Evolutionary conservation across 176 grass and related monocot species (phyloP).

Genomic region (Musa beccarii): DNA sequence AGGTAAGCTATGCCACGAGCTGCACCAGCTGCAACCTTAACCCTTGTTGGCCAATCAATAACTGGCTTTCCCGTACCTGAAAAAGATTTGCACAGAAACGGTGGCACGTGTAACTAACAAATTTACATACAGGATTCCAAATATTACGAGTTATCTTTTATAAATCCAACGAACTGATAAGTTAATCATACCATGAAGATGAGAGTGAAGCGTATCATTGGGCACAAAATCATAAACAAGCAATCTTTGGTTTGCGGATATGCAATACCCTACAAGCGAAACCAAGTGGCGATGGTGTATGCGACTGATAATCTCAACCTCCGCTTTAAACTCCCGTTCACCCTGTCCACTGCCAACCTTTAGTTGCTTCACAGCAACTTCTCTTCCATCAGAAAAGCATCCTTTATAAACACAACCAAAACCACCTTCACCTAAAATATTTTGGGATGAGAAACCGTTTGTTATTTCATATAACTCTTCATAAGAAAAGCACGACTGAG

Average conservation of each 20-base stretch:
- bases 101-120: not conserved
- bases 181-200: slow-evolving; percentile 28
- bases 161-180: not conserved
- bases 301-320: slow-evolving; percentile 33
- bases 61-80: slow-evolving; percentile 15
- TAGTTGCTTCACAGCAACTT: slow-evolving; percentile 25
- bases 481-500: slow-evolving; percentile 30
- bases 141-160: not conserved
- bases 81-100: not conserved
- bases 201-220: slow-evolving; percentile 27
- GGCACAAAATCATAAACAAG: slow-evolving; percentile 36
- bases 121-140: not conserved
- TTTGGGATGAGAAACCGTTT: slow-evolving; percentile 24
- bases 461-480: slow-evolving; percentile 24
- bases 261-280: slow-evolving; percentile 23
- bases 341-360: slow-evolving; percentile 24
- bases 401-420: slow-evolving; percentile 38
- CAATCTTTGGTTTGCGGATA: slow-evolving; percentile 20
- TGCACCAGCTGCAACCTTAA: slow-evolving; percentile 29
- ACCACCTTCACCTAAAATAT: slow-evolving; percentile 34
- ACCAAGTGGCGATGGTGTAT: slow-evolving; percentile 37
- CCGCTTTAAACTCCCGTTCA: slow-evolving; percentile 27
- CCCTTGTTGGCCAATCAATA: slow-evolving; percentile 28
- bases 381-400: slow-evolving; percentile 12
- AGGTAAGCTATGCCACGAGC: slow-evolving; percentile 31